phyloP scores from a whole-genome alignment of 148 eudicot genomes.

The Dianthus caryophyllus region DNA sequence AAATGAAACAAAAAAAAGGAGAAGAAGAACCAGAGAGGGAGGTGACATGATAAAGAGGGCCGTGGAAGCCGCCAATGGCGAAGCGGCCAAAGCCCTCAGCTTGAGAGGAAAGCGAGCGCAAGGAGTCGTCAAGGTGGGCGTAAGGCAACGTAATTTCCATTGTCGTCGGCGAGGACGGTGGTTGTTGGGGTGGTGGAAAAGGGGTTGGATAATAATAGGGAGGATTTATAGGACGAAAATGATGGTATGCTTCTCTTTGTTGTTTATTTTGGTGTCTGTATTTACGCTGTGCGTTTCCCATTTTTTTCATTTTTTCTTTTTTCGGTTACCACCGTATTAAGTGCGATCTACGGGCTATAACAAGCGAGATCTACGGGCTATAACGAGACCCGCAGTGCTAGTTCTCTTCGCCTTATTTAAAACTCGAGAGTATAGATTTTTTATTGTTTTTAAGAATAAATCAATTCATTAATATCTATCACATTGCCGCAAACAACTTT shows the following conservation, averaged over 20 bases:
- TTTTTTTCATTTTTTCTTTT: too few relatives aligned
- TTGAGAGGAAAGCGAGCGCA: constrained; percentile 55
- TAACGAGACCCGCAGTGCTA: too few relatives aligned
- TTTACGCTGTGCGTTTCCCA: not conserved
- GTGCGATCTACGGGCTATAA: too few relatives aligned
- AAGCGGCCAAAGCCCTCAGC: constrained; percentile 78
- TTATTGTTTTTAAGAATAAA: too few relatives aligned
- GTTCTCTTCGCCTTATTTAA: too few relatives aligned
- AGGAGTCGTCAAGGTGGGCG: constrained; percentile 46
- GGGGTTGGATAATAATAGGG: constrained; percentile 15
- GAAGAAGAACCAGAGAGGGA: constrained; percentile 45
- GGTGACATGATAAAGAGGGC: constrained; percentile 53
- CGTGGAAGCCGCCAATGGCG: constrained; percentile 64
- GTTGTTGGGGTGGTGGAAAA: constrained; percentile 3
- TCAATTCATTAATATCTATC: too few relatives aligned
- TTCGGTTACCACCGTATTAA: too few relatives aligned
- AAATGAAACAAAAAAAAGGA: too few relatives aligned
- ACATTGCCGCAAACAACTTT: too few relatives aligned
- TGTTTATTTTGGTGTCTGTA: not conserved
- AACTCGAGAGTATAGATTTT: too few relatives aligned
- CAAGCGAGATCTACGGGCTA: too few relatives aligned
- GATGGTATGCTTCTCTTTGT: not conserved
- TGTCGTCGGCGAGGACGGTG: not conserved
- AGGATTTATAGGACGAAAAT: constrained; percentile 13
- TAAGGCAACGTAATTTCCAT: constrained; percentile 47